Conservation (phyloP, 129 eudicot species). For the Flaveria trinervia region DNA sequence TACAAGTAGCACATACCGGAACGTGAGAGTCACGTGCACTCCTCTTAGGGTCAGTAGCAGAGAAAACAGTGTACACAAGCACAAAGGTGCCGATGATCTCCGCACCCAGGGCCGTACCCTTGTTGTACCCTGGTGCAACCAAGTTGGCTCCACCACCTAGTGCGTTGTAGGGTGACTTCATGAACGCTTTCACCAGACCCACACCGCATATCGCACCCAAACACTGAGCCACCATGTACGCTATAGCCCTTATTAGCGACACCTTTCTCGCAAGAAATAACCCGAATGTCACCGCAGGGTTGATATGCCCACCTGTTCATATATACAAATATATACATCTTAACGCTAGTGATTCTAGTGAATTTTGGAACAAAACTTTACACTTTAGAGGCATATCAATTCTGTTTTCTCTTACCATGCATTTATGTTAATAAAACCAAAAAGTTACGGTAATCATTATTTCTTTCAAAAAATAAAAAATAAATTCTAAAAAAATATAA, state of each 20-base stretch:
- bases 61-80: conserved; percentile 87
- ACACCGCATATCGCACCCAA: conserved; percentile 85
- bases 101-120: conserved; percentile 87
- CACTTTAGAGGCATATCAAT: too few species aligned
- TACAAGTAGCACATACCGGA: conserved; percentile 47
- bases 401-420: too few species aligned
- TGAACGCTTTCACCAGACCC: conserved; percentile 80
- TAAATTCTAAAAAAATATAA: too few species aligned
- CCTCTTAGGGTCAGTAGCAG: conserved; percentile 91
- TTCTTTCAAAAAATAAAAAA: too few species aligned
- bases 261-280: conserved; percentile 81
- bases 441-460: too few species aligned
- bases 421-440: too few species aligned
- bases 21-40: conserved; percentile 98
- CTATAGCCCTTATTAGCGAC: conserved; percentile 64
- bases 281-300: conserved; percentile 92
- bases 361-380: too few species aligned
- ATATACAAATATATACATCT: not conserved
- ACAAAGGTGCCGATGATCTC: conserved; percentile 91
- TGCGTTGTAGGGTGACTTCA: conserved; percentile 59
- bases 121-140: conserved; percentile 68
- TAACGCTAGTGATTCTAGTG: too few species aligned
- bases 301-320: conserved; percentile 74
- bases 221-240: conserved; percentile 78
- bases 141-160: conserved; percentile 83